These are phyloP conservation scores for Dendrobium catenatum DNA, from an alignment of 106 monocot genomes.

Conservation along the genomic window DNA sequence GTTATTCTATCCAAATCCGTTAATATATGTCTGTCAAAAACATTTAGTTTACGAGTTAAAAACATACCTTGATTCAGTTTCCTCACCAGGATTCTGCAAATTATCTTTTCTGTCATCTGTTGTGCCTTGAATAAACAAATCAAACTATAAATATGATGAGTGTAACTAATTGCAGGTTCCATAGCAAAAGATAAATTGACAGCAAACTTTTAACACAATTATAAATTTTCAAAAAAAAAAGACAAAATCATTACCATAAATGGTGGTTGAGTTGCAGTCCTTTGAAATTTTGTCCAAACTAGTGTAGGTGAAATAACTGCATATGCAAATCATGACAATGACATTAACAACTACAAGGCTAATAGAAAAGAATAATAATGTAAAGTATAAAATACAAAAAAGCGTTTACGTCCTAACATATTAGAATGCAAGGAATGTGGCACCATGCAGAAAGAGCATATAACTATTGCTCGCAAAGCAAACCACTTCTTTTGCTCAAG, in stretches of 20 bases:
- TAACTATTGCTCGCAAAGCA: neutral
- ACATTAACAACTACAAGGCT: slow-evolving; percentile 1
- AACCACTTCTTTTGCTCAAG: neutral
- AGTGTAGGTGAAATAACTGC: slow-evolving; percentile 77
- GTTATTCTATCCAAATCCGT: neutral
- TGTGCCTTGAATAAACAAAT: neutral
- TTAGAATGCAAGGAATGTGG: neutral
- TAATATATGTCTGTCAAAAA: neutral
- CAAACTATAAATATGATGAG: neutral
- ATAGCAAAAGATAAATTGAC: neutral
- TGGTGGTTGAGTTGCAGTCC: slow-evolving; percentile 17
- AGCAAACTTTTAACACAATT: neutral
- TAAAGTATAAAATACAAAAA: neutral
- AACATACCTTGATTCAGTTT: slow-evolving; percentile 18
- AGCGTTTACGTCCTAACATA: neutral
- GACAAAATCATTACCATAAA: slow-evolving; percentile 15
- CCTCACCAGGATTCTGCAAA: slow-evolving; percentile 7
- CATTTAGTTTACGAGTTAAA: neutral
- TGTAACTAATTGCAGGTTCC: neutral
- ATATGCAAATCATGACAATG: slow-evolving; percentile 6
- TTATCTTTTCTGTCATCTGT: neutral
- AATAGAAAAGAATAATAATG: neutral
- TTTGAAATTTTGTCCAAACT: slow-evolving; percentile 60
- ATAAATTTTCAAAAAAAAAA: neutral
- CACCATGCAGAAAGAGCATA: neutral